Evolutionary conservation across 768 basidiomycete genomes (phyloP).

Genomic region (Lentinula raphanica): DNA sequence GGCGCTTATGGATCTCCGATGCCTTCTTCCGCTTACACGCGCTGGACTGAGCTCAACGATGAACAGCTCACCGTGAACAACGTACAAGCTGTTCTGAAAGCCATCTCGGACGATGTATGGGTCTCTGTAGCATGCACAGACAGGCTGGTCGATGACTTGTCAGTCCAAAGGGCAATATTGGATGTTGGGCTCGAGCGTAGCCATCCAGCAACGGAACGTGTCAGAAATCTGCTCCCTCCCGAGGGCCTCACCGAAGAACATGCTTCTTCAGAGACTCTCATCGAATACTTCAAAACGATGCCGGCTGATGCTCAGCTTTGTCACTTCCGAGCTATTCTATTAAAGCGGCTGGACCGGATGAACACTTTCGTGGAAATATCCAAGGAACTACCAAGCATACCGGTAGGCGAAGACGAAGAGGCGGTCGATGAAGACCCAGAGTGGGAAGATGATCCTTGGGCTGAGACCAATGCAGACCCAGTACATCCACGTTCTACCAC

Average conservation of each 20-base stretch:
- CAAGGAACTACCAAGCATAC: slow-evolving; percentile 29
- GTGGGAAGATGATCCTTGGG: slow-evolving; percentile 81
- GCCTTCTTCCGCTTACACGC: slow-evolving; percentile 33
- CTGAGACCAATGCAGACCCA: slow-evolving; percentile 36
- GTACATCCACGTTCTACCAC: slow-evolving; percentile 17
- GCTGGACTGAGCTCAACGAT: slow-evolving; percentile 57
- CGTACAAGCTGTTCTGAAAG: slow-evolving; percentile 42
- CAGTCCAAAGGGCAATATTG: slow-evolving; percentile 53
- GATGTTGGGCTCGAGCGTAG: slow-evolving; percentile 62
- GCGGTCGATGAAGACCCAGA: slow-evolving; percentile 51
- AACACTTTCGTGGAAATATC: slow-evolving; percentile 68
- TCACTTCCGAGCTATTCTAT: slow-evolving; percentile 59
- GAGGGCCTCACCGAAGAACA: slow-evolving; percentile 17
- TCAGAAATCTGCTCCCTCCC: slow-evolving; percentile 29
- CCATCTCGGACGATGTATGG: slow-evolving; percentile 68
- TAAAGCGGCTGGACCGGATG: slow-evolving; percentile 62
- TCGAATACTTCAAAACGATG: slow-evolving; percentile 50
- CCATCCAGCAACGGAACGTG: slow-evolving; percentile 39
- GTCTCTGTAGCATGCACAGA: slow-evolving; percentile 70
- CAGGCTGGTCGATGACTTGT: slow-evolving; percentile 53
- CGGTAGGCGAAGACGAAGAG: slow-evolving; percentile 28
- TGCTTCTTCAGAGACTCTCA: slow-evolving; percentile 25
- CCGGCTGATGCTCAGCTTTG: slow-evolving; percentile 62
- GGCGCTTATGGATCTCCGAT: slow-evolving; percentile 20
- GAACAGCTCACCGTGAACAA: slow-evolving; percentile 48